Conservation (phyloP, 2,329 filamentous ascomycete species). For the Trichoderma atrobrunneum region DNA sequence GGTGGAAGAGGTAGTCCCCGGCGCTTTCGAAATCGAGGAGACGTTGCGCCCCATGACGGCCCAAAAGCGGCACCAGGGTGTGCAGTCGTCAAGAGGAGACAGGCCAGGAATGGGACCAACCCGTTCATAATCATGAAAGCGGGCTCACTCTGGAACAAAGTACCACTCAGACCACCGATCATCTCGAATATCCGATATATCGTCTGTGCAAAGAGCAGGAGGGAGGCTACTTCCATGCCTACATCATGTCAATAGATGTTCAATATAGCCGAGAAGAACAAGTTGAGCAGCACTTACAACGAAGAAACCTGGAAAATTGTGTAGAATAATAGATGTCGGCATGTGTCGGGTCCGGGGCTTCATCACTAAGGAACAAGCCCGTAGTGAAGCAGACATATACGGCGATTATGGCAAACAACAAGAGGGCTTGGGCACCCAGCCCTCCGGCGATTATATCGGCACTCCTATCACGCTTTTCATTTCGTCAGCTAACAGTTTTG, state of each 20-base stretch:
- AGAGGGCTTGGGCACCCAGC: conserved; percentile 42
- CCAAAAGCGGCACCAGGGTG: conserved; percentile 42
- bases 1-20: conserved; percentile 24
- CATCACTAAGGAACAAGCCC: conserved; percentile 37
- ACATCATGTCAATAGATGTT: neutral
- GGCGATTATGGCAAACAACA: conserved; percentile 39
- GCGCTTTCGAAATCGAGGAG: conserved; percentile 29
- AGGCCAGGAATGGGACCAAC: conserved; percentile 38
- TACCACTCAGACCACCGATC: conserved; percentile 33
- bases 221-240: conserved; percentile 39
- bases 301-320: conserved; percentile 43
- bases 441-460: conserved; percentile 43
- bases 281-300: conserved; percentile 36
- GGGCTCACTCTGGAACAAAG: conserved; percentile 38
- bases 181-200: conserved; percentile 42
- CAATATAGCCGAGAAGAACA: no score
- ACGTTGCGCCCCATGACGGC: conserved; percentile 40
- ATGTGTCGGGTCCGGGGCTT: conserved; percentile 39
- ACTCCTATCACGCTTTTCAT: conserved; percentile 33
- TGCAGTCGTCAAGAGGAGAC: conserved; percentile 35
- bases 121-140: conserved; percentile 42
- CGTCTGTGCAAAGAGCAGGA: conserved; percentile 41
- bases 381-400: conserved; percentile 42
- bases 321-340: conserved; percentile 41
- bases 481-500: conserved; percentile 19